These are phyloP conservation scores for Thermothelomyces thermophilus DNA, from an alignment of 2,329 filamentous ascomycete genomes.

Conservation along the genomic window DNA sequence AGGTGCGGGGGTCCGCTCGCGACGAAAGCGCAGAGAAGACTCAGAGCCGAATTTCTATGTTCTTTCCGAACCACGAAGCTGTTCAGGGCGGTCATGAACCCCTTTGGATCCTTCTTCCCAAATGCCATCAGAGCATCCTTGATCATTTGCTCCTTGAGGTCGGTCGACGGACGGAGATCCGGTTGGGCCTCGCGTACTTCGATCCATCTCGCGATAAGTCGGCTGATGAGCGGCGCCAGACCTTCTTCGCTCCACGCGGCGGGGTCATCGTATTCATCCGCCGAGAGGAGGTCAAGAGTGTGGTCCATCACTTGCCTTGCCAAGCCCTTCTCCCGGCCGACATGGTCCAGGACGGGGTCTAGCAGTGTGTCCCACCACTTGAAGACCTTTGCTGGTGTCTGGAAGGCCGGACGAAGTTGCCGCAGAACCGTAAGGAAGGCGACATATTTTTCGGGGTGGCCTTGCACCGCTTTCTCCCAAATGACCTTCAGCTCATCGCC, in stretches of 20 bases:
- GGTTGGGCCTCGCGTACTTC: conserved; percentile 37
- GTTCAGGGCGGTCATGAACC: conserved; percentile 61
- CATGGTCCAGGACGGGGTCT: conserved; percentile 46
- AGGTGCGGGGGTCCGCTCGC: conserved; percentile 73
- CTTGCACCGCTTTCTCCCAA: conserved; percentile 58
- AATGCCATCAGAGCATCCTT: conserved; percentile 49
- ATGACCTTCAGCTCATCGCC: conserved; percentile 65
- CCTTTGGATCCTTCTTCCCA: conserved; percentile 63
- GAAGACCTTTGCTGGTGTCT: conserved; percentile 54
- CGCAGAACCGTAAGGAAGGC: conserved; percentile 64
- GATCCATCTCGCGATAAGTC: conserved; percentile 52
- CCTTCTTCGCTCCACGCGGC: conserved; percentile 36
- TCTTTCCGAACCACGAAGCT: conserved; percentile 58
- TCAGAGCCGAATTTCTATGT: conserved; percentile 57
- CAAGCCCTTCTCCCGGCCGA: conserved; percentile 56
- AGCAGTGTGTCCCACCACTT: conserved; percentile 66
- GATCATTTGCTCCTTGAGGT: conserved; percentile 44
- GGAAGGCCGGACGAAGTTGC: conserved; percentile 57
- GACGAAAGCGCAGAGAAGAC: conserved; percentile 66
- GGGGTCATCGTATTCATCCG: conserved; percentile 52
- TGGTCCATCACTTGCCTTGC: conserved; percentile 59
- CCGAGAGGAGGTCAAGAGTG: conserved; percentile 56
- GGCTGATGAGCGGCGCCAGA: conserved; percentile 47
- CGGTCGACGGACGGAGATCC: conserved; percentile 32
- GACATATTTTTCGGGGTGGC: conserved; percentile 49